phyloP scores from a whole-genome alignment of 805 yeast species.

The Starmera quercuum region DNA sequence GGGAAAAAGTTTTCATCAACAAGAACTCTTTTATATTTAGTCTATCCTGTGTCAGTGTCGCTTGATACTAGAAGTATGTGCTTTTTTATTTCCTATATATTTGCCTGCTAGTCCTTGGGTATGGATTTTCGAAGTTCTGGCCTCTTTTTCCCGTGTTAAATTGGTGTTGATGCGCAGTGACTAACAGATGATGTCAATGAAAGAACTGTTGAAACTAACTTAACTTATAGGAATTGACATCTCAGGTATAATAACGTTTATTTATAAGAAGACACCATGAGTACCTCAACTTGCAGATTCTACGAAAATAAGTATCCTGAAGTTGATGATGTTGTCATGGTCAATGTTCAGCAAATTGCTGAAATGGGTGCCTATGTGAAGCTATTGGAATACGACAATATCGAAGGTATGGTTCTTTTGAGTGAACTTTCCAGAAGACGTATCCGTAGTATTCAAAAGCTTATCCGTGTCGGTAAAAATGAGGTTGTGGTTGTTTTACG shows the following conservation, averaged over 20 bases:
- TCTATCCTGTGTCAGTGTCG: no score
- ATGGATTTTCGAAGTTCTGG: no score
- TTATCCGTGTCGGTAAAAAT: conserved; percentile 96
- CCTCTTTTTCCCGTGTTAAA: conserved; percentile 23
- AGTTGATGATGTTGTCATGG: conserved; percentile 98
- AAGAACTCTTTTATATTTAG: no score
- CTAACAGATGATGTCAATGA: not conserved
- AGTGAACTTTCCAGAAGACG: conserved; percentile 98
- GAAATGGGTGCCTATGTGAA: conserved; percentile 99
- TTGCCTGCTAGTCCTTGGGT: no score
- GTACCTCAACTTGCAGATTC: conserved; percentile 87
- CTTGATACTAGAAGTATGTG: no score
- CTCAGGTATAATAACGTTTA: not conserved
- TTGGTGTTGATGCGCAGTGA: not conserved
- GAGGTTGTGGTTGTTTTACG: conserved; percentile 97
- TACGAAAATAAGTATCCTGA: conserved; percentile 98
- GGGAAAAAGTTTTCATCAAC: no score
- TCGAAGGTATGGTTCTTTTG: conserved; percentile 96
- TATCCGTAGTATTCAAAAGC: conserved; percentile 93
- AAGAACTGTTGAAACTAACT: no score
- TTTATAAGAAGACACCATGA: conserved; percentile 39
- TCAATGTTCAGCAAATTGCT: conserved; percentile 95
- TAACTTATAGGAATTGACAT: no score
- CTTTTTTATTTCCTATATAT: no score
- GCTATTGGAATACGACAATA: conserved; percentile 91